These are phyloP conservation scores for Hypoxylon trugodes DNA, from an alignment of 495 filamentous ascomycete species.

Conservation along the genomic window DNA sequence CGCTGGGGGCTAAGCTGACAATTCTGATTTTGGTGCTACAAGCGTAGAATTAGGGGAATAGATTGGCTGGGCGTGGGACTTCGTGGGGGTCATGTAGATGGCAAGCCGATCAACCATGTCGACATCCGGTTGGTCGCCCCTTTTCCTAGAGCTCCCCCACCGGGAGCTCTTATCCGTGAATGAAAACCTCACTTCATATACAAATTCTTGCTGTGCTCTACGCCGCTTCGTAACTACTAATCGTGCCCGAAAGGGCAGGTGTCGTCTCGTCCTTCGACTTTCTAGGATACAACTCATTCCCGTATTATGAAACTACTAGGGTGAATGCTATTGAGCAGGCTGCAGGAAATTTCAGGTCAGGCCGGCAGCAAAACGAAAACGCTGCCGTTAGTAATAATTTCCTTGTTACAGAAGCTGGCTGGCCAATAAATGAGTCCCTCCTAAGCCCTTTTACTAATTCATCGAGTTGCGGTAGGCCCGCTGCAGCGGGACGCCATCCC, in stretches of 20 bases:
- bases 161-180: too few species aligned
- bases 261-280: slow-evolving; percentile 72
- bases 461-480: slow-evolving; percentile 49
- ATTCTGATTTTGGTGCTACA: slow-evolving; percentile 58
- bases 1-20: slow-evolving; percentile 51
- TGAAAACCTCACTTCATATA: too few species aligned
- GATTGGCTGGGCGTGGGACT: slow-evolving; percentile 67
- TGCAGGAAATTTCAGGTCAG: slow-evolving; percentile 64
- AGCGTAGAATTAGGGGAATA: slow-evolving; percentile 64
- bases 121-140: slow-evolving; percentile 70
- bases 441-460: not conserved
- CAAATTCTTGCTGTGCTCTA: too few species aligned
- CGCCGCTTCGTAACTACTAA: too few species aligned
- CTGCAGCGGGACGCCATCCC: slow-evolving; percentile 66
- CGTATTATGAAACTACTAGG: slow-evolving; percentile 72
- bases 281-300: slow-evolving; percentile 72
- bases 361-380: slow-evolving; percentile 62
- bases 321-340: slow-evolving; percentile 67
- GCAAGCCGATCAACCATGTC: slow-evolving; percentile 73
- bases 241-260: slow-evolving; percentile 67
- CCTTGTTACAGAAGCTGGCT: slow-evolving; percentile 85
- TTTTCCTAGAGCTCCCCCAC: too few species aligned
- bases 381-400: slow-evolving; percentile 69
- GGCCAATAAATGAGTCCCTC: slow-evolving; percentile 68
- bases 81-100: slow-evolving; percentile 59